Conservation (phyloP, 2,329 filamentous ascomycete genomes). For the Emergomyces africanus region DNA sequence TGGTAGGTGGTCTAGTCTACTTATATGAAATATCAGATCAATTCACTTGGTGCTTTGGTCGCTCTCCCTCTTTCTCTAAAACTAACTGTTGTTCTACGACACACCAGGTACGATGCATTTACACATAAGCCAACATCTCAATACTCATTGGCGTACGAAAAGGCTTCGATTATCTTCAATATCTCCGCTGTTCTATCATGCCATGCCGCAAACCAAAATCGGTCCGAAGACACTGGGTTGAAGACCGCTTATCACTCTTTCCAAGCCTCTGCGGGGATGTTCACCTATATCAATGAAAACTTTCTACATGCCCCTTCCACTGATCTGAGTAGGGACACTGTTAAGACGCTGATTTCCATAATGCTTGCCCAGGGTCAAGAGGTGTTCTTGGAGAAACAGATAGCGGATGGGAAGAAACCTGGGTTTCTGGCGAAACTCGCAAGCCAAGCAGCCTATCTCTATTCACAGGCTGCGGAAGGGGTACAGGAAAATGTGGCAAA, state of each 20-base stretch:
- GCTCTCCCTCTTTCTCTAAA: neutral
- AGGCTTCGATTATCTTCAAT: constrained; percentile 98
- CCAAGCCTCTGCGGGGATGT: constrained; percentile 97
- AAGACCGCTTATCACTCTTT: constrained; percentile 98
- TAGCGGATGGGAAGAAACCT: constrained; percentile 82
- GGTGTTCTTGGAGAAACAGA: constrained; percentile 93
- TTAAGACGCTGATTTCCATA: constrained; percentile 84
- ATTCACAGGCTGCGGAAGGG: constrained; percentile 75
- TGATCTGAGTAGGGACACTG: constrained; percentile 89
- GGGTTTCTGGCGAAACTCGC: constrained; percentile 85
- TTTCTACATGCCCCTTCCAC: constrained; percentile 93
- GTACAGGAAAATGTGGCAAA: constrained; percentile 86
- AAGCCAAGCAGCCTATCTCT: constrained; percentile 79
- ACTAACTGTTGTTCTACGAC: constrained; percentile 2
- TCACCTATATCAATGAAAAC: constrained; percentile 99
- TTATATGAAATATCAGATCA: neutral
- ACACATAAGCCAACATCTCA: constrained; percentile 96
- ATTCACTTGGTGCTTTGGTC: neutral
- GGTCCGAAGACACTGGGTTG: constrained; percentile 80
- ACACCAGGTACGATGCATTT: constrained; percentile 88
- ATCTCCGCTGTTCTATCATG: constrained; percentile 95
- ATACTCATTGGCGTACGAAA: constrained; percentile 94
- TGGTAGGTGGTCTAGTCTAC: constrained; percentile 59
- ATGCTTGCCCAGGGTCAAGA: constrained; percentile 95
- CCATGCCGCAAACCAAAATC: constrained; percentile 84